phyloP scores from a whole-genome alignment of 306 rosid species.

The Psophocarpus tetragonolobus region DNA sequence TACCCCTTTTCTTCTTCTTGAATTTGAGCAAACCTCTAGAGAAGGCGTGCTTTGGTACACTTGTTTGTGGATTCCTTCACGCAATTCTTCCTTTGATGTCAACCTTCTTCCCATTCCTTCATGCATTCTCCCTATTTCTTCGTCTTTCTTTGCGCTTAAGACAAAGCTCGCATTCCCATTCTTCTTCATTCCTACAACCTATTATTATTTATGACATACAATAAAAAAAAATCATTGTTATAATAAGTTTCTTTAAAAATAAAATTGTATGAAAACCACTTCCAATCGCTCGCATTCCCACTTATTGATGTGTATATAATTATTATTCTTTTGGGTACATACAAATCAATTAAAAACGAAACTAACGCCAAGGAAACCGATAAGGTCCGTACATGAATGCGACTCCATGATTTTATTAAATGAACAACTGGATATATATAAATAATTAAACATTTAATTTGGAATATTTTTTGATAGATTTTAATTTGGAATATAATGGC shows the following conservation, averaged over 20 bases:
- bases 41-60: slow-evolving; percentile 44
- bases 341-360: background rate
- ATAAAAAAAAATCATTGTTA: background rate
- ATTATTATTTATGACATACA: slow-evolving; percentile 17
- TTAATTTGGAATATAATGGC: background rate
- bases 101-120: slow-evolving; percentile 47
- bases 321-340: background rate
- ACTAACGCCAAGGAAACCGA: background rate
- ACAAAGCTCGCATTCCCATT: slow-evolving; percentile 50
- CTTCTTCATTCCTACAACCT: slow-evolving; percentile 52
- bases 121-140: slow-evolving; percentile 42
- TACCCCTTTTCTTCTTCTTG: slow-evolving; percentile 75
- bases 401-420: background rate
- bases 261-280: background rate
- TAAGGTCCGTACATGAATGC: background rate
- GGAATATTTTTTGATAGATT: too few species aligned
- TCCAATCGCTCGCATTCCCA: background rate
- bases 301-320: background rate
- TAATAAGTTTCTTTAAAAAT: background rate
- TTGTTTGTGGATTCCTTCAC: slow-evolving; percentile 50
- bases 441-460: background rate
- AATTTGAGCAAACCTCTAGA: slow-evolving; percentile 46
- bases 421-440: background rate
- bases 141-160: slow-evolving; percentile 51
- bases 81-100: slow-evolving; percentile 46